Evolutionary conservation across 2,329 filamentous ascomycete species (phyloP).

Genomic region (Calycina herbarum): DNA sequence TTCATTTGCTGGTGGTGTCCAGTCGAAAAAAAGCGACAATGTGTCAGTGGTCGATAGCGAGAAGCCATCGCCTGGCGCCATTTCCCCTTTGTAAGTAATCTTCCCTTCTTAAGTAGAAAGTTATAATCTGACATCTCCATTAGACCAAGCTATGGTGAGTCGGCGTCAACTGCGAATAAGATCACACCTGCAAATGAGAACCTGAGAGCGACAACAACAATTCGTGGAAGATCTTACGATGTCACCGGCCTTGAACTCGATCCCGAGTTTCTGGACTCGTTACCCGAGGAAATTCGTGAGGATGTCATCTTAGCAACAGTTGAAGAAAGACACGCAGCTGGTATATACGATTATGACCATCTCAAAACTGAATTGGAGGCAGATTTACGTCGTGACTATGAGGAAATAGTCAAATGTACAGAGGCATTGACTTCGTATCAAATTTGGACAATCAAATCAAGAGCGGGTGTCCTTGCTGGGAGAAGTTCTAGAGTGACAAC

Average conservation of each 20-base stretch:
- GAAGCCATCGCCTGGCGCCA: not conserved
- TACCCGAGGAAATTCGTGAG: not conserved
- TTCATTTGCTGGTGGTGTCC: not conserved
- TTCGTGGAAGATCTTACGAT: not conserved
- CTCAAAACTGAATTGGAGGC: no score
- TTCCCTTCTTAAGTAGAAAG: no score
- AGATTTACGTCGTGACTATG: no score
- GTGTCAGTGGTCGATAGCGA: not conserved
- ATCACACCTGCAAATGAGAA: not conserved
- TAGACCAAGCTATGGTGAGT: not conserved
- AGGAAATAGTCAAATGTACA: no score
- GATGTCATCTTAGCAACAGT: not conserved
- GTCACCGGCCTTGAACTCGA: not conserved
- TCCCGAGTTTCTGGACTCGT: not conserved
- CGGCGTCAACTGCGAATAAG: not conserved
- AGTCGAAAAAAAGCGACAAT: not conserved
- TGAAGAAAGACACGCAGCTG: no score
- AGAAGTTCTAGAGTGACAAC: no score
- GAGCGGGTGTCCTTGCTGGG: no score
- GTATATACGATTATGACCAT: no score
- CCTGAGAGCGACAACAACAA: not conserved
- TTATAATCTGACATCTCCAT: not conserved
- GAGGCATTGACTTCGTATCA: no score
- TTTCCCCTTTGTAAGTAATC: not conserved
- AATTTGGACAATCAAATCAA: no score